These are phyloP conservation scores for Gregarina niphandrodes DNA, from an alignment of 169 alveolate genomes.

Conservation along the genomic window DNA sequence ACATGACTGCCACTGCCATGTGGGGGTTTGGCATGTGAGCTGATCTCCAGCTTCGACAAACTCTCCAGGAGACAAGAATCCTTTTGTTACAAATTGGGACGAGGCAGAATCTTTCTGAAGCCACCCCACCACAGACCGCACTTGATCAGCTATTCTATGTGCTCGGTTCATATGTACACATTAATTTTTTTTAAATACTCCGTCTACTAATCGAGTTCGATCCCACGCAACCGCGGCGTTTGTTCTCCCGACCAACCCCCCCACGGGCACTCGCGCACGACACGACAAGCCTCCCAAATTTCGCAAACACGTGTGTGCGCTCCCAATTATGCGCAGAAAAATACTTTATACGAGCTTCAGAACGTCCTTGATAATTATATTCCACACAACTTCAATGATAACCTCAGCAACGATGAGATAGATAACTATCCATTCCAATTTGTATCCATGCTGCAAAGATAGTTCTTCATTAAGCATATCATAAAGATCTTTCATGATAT, in stretches of 20 bases:
- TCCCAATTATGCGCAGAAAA: not conserved
- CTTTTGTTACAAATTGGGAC: conserved; percentile 45
- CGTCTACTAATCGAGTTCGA: no score
- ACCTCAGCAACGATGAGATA: conserved; percentile 42
- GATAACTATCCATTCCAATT: conserved; percentile 50
- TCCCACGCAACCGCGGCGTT: no score
- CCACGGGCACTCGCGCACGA: no score
- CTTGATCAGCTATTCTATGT: no score
- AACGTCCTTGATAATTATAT: conserved; percentile 40
- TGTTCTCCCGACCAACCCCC: no score
- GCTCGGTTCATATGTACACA: no score
- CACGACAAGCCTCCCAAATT: no score
- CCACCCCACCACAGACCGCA: no score
- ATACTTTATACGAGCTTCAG: conserved; percentile 29
- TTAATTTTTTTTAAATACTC: no score
- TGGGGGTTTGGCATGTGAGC: conserved; percentile 42
- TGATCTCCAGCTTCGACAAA: conserved; percentile 54
- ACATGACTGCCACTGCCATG: conserved; percentile 51
- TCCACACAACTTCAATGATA: conserved; percentile 49
- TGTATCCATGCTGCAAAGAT: conserved; percentile 48
- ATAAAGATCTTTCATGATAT: conserved; percentile 45
- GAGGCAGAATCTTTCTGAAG: no score
- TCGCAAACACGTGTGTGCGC: no score
- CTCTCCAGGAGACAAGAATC: conserved; percentile 55
- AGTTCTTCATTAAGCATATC: conserved; percentile 50